These are phyloP conservation scores for Sphagnum fallax DNA, from an alignment of 228 moss, liverwort and hornwort species.

Conservation along the genomic window DNA sequence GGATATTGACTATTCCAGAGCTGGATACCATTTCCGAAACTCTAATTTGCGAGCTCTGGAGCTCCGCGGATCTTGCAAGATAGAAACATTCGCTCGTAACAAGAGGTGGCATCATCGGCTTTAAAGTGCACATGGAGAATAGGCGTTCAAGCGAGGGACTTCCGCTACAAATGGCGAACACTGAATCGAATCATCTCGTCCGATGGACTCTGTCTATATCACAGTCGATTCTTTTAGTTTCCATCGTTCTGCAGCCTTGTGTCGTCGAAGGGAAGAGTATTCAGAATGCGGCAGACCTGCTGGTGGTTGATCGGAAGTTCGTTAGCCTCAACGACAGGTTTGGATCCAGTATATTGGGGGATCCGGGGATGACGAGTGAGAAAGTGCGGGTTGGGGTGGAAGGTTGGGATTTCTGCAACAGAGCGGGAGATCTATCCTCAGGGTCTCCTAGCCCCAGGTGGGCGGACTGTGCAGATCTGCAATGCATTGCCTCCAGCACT, in stretches of 20 bases:
- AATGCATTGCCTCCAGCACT: slow-evolving; percentile 1
- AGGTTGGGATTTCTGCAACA: slow-evolving; percentile 88
- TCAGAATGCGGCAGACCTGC: not conserved
- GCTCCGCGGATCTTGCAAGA: too few species aligned
- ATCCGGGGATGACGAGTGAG: slow-evolving; percentile 74
- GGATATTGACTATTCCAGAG: too few species aligned
- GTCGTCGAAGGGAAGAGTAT: not conserved
- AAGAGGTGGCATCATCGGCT: too few species aligned
- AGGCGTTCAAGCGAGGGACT: too few species aligned
- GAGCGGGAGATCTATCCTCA: slow-evolving; percentile 39
- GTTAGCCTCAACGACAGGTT: not conserved
- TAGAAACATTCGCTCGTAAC: too few species aligned
- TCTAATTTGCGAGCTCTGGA: too few species aligned
- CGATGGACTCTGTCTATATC: not conserved
- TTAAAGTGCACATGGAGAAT: too few species aligned
- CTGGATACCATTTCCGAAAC: too few species aligned
- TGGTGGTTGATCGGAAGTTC: not conserved
- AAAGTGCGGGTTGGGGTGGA: slow-evolving; percentile 80
- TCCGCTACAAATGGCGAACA: not conserved
- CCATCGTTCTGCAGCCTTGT: not conserved
- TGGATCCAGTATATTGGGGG: slow-evolving; percentile 50
- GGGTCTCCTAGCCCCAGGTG: slow-evolving; percentile 64
- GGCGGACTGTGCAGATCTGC: slow-evolving; percentile 86
- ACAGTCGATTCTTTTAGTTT: not conserved
- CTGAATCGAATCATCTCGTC: not conserved